phyloP scores from a whole-genome alignment of 2,329 filamentous ascomycete species.

The Fusarium nygamai region DNA sequence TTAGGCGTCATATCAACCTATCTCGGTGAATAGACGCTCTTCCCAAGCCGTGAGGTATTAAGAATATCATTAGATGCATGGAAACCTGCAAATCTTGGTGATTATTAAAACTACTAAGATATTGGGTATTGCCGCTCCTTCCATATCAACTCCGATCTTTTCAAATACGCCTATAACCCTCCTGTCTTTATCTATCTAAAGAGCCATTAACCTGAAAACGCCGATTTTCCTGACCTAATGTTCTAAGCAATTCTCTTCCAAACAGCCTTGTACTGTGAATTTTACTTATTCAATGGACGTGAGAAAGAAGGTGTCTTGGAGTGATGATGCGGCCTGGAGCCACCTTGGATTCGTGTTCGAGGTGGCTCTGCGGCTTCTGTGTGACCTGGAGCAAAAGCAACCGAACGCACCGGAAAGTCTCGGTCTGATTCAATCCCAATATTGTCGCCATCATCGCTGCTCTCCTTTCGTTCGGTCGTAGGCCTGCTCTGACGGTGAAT shows the following conservation, averaged over 20 bases:
- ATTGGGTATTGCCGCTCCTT: conserved; percentile 15
- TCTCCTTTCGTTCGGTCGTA: conserved; percentile 7
- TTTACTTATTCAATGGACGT: background rate
- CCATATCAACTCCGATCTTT: background rate
- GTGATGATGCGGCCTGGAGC: conserved; percentile 13
- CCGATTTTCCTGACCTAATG: background rate
- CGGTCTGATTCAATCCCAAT: conserved; percentile 6
- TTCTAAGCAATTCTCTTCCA: background rate
- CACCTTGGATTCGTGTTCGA: conserved; percentile 41
- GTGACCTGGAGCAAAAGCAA: conserved; percentile 17
- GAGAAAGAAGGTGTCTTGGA: conserved; percentile 18
- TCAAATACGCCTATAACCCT: background rate
- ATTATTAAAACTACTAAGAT: background rate
- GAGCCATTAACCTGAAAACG: background rate
- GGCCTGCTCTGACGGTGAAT: conserved; percentile 49
- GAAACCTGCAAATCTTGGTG: background rate
- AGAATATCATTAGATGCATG: background rate
- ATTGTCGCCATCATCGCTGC: conserved; percentile 18
- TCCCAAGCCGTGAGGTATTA: background rate
- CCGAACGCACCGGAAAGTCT: conserved; percentile 21
- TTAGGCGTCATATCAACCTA: background rate
- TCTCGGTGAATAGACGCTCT: background rate
- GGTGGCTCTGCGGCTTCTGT: conserved; percentile 30
- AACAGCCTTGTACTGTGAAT: background rate
- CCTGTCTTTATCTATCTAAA: background rate